phyloP scores from a whole-genome alignment of 768 basidiomycete genomes.

The Leucocoprinus sp. region DNA sequence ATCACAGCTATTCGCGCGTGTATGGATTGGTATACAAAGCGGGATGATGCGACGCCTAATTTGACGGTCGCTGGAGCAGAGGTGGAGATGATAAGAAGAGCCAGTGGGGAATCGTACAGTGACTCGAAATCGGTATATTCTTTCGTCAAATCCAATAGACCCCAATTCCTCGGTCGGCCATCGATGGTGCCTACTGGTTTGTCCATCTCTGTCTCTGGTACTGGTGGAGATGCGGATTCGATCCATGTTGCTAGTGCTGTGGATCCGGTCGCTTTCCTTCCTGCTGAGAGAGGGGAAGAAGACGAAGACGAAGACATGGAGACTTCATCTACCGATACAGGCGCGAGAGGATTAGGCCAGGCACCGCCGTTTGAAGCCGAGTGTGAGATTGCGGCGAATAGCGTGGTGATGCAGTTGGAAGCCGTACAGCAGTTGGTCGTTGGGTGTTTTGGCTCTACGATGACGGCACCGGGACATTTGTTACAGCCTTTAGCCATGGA shows the following conservation, averaged over 20 bases:
- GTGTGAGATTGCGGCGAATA: slow-evolving; percentile 65
- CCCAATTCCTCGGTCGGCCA: neutral
- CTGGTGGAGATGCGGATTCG: slow-evolving; percentile 2
- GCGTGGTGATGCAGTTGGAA: slow-evolving; percentile 70
- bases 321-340: slow-evolving; percentile 36
- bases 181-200: slow-evolving; percentile 13
- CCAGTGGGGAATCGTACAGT: slow-evolving; percentile 34
- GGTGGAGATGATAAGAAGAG: slow-evolving; percentile 18
- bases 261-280: neutral
- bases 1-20: slow-evolving; percentile 63
- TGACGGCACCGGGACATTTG: too few relatives aligned
- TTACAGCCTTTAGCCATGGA: too few relatives aligned
- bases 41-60: neutral
- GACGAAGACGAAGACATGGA: slow-evolving; percentile 30
- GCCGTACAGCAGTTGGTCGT: slow-evolving; percentile 59
- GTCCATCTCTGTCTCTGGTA: slow-evolving; percentile 5
- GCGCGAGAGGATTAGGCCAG: slow-evolving; percentile 17
- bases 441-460: slow-evolving; percentile 32
- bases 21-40: slow-evolving; percentile 59
- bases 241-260: neutral
- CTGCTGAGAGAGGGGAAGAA: slow-evolving; percentile 24
- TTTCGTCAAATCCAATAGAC: slow-evolving; percentile 20
- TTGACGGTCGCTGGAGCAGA: neutral
- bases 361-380: slow-evolving; percentile 48
- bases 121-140: slow-evolving; percentile 18